Evolutionary conservation across 2,329 filamentous ascomycete genomes (phyloP), one percentile per base, ranked within the genome.

Genomic region (Claviceps fusiformis): DNA sequence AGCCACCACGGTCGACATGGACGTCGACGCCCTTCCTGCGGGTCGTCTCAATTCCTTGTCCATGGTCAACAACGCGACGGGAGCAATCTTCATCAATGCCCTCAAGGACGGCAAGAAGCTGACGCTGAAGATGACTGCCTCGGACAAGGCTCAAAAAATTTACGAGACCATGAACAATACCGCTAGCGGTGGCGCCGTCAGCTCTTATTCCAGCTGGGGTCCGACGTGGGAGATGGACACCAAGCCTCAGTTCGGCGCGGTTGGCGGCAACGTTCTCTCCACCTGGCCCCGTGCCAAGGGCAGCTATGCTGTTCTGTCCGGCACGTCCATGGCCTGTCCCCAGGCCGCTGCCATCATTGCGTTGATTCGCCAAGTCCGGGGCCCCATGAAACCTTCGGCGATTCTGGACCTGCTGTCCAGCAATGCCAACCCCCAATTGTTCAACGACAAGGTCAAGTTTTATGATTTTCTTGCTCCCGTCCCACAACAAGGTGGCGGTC

Each of bases 251-350:
- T 65, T 81, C 46, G 75, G 73, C n/a, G 70, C 77, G 1, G 76
- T 79, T 3, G 80, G 81, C 41, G 78, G 78, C 50, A 72, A 73
- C 52, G 82, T 84, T 49, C 65, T 84, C 31, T 81, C 79, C 10
- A 83, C 80, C 0, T 83, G 71, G 59, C 79, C 77, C 0, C 57
- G 63, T 3, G 65, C 66, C 3, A 62, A 70, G 37, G 76, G 75
- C 29, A 67, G 68, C 35, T 84, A 81, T 53, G 73, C 72, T 27
- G 73, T 81, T 1, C 65, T 74, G 31, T 80, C 71, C 39, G 80
- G 80, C 13, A 82, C 79, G 0, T 82, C 79, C 1, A 84, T 85
- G 81, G 74, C 80, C 3, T 76, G 75, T 39, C 80, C 81, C 8
- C 72, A 80, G 15, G 69, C 75, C 5, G 78, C 80, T 5, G 81